A percentile compares a stretch with the other conserved stretches of the same genome.
phyloP scores from a whole-genome alignment of 2,329 filamentous ascomycete genomes.

The Elsinoe ampelina region DNA sequence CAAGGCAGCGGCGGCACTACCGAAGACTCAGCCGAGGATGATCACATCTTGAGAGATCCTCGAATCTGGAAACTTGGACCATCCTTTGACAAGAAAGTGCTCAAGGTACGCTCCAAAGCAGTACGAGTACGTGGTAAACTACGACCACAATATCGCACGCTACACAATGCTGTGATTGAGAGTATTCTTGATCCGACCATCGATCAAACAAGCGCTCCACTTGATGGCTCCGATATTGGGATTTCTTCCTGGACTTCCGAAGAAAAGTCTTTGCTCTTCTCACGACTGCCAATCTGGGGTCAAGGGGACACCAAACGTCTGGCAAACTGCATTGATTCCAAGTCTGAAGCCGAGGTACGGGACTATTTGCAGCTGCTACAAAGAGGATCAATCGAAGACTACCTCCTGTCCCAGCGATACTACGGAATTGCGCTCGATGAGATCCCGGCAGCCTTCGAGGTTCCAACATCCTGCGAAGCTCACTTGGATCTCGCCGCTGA shows the following conservation, averaged over 20 bases:
- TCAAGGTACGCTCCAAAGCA: not conserved
- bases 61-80: too few relatives aligned
- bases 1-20: too few relatives aligned
- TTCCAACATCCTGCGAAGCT: conserved; percentile 55
- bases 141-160: conserved; percentile 32
- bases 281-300: conserved; percentile 55
- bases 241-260: conserved; percentile 57
- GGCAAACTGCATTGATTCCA: conserved; percentile 54
- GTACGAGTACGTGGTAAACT: not conserved
- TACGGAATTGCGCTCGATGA: conserved; percentile 35
- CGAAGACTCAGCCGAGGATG: too few relatives aligned
- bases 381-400: conserved; percentile 34
- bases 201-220: not conserved
- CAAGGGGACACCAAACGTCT: conserved; percentile 54
- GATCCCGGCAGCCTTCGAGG: conserved; percentile 62
- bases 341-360: conserved; percentile 63
- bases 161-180: conserved; percentile 51
- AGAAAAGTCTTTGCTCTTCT: conserved; percentile 66
- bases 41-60: too few relatives aligned
- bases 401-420: conserved; percentile 26
- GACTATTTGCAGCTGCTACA: conserved; percentile 59
- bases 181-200: conserved; percentile 27
- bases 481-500: conserved; percentile 62
- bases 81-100: not conserved
- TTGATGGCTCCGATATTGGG: conserved; percentile 51